Evolutionary conservation across 257 asterid genomes (phyloP), one percentile per base, ranked within the genome.

Genomic region (Fraxinus cuspidata): DNA sequence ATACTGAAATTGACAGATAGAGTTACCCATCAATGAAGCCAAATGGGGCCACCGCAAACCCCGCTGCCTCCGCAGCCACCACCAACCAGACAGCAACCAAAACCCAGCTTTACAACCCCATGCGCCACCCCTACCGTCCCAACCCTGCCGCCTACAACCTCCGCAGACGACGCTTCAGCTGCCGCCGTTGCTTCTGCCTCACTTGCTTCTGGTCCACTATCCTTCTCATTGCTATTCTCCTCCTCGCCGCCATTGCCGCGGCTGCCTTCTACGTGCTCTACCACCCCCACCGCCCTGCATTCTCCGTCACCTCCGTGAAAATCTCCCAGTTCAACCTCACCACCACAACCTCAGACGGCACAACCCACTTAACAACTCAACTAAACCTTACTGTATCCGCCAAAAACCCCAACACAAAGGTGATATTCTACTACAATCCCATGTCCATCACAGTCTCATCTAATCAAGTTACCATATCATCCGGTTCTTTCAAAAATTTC

Each of bases 201-300:
- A 38, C 84, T n/a, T 88, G 89, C 86, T 84, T 86, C 90, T 88
- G 90, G 92, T 75, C 85, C 1, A 23, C 81, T 32, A 87, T 91
- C 38, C 15, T 89, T 80, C 81, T 93, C 5, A 70, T 87, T 29
- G 53, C 70, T 5, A 25, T 90, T 70, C 78, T 90, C 74, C 84
- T 93, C 87, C 87, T 90, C 27, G 87, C 86, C 74, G 83, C 92
- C 86, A 90, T 89, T 64, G 94, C 86, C 79, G 86, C 86, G 66
- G 90, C 96, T 34, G 89, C 90, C 13, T 75, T 93, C 79, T 91
- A 91, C 88, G 81, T 67, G 10, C 90, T 93, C 56, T 91, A 91
- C 93, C 94, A 82, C 75, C 98, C 97, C 47, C 93, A 81, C 75
- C 89, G 83, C 49, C 96, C 98, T 0, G 7, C 72, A 0, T 89